Base-by-base conservation (phyloP, 1,139 yeast species). In the Yamadazyma dushanensis region DNA sequence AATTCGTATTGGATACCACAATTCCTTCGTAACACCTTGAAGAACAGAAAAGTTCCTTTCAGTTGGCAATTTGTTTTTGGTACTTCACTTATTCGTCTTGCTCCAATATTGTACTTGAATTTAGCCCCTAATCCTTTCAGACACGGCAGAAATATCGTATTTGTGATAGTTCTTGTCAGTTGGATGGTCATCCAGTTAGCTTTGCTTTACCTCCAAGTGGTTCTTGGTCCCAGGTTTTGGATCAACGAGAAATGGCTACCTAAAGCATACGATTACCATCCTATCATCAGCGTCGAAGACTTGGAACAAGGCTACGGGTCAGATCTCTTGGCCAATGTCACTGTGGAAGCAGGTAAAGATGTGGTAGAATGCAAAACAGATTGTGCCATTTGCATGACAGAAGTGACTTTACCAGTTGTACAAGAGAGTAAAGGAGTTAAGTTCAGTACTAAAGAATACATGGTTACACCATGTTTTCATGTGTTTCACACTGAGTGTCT, bases 1-100 rank as follows among this genome's bases (percentile, higher is more conserved):
- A 85, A 80, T 54, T 85, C 95, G 1, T 80, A 77, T 47, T 90
- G 97, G 97, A 48, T 84, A n/a, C 97, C 97, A 0, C 98, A 90
- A 56, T 83, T 88, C 34, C 77, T 80, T 43, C 70, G 96, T 49
- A 87, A 88, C 53, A 80, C 85, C 4, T 60, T 84, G 15, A 73
- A 87, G 39, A 92, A 92, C 17, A 70, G 86, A n/a, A 65, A 83
- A 37, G 65, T 68, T 26, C 76, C 89, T 4, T 80, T 85, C 47
- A 61, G 68, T 28, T 83, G 89, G 87, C 74, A 75, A 40, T 92
- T 84, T 50, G 72, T 89, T 14, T 21, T 82, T 11, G 86, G 89
- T 0, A 78, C 85, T 0, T 76, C 89, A 0, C 29, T 76, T 1
- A 59, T 85, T 8, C 67, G 97, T 42, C 50, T 83, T 4, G 31